Evolutionary conservation across 331 rosid genomes (phyloP).

Genomic region (Acacia pycnantha): DNA sequence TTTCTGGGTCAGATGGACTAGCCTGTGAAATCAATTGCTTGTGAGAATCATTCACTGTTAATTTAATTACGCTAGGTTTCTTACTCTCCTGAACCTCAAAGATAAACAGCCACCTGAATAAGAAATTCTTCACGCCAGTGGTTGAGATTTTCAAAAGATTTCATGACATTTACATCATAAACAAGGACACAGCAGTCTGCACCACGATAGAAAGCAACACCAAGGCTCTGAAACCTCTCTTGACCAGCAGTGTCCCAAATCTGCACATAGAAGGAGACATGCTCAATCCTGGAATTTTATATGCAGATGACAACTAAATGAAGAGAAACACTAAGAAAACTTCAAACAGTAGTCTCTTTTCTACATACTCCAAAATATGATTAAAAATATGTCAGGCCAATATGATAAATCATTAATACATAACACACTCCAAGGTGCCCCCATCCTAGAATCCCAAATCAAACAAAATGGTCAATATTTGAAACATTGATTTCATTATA

Average conservation of each 20-base stretch:
- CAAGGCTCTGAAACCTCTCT: slow-evolving; percentile 84
- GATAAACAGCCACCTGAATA: slow-evolving; percentile 54
- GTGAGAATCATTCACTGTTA: not conserved
- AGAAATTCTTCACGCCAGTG: slow-evolving; percentile 84
- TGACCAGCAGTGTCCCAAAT: slow-evolving; percentile 90
- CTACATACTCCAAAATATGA: slow-evolving; percentile 1
- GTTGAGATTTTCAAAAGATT: slow-evolving; percentile 74
- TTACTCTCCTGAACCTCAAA: not conserved
- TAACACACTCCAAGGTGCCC: too few species aligned
- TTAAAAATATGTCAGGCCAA: too few species aligned
- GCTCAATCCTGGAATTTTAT: not conserved
- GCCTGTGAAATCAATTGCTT: slow-evolving; percentile 48
- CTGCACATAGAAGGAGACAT: slow-evolving; percentile 32
- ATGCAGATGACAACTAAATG: not conserved
- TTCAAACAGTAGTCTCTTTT: slow-evolving; percentile 8
- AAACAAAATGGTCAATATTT: too few species aligned
- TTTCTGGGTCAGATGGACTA: slow-evolving; percentile 80
- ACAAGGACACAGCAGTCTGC: slow-evolving; percentile 88
- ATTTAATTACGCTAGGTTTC: not conserved
- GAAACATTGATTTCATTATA: too few species aligned
- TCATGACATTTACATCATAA: slow-evolving; percentile 74
- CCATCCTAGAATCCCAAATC: too few species aligned
- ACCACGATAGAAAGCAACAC: slow-evolving; percentile 85
- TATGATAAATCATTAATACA: not conserved
- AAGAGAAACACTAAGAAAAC: not conserved